Conservation (phyloP, 768 basidiomycete genomes). For the Leccinum subgranulosum region DNA sequence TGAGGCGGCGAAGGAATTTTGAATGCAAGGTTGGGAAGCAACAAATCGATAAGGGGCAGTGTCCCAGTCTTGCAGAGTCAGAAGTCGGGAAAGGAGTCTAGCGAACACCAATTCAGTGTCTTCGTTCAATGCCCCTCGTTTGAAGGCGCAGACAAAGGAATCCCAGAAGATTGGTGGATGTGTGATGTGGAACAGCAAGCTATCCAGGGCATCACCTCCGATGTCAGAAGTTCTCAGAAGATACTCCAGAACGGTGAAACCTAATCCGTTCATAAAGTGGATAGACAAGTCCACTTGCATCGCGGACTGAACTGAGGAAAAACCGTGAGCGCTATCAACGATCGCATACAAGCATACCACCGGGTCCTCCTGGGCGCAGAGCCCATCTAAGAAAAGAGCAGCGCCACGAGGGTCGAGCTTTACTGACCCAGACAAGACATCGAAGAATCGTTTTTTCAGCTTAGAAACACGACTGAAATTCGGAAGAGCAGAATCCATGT, state of each 20-base stretch:
- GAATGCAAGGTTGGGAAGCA: constrained; percentile 29
- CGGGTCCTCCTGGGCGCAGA: constrained; percentile 41
- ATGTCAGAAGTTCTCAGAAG: constrained; percentile 38
- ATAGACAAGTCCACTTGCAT: constrained; percentile 37
- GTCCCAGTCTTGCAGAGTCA: constrained; percentile 33
- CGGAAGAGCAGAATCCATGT: not conserved
- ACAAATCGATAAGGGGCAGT: constrained; percentile 37
- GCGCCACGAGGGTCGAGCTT: constrained; percentile 21
- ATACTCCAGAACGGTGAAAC: constrained; percentile 35
- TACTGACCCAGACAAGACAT: constrained; percentile 29
- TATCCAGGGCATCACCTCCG: constrained; percentile 39
- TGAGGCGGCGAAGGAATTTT: constrained; percentile 24
- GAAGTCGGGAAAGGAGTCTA: constrained; percentile 47
- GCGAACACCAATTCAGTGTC: constrained; percentile 40
- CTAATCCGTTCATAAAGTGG: constrained; percentile 42
- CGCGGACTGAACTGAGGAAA: constrained; percentile 36
- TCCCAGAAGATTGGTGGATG: constrained; percentile 53
- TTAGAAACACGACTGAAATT: constrained; percentile 4
- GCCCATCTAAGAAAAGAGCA: constrained; percentile 44
- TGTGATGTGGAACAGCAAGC: constrained; percentile 40
- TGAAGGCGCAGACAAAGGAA: constrained; percentile 33
- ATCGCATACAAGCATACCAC: constrained; percentile 38
- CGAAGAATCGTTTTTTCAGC: constrained; percentile 34
- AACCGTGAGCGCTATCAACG: constrained; percentile 33
- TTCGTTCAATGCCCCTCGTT: constrained; percentile 29